These are phyloP conservation scores for Graphilbum fragrans DNA, from an alignment of 2,329 filamentous ascomycete species.

Conservation along the genomic window DNA sequence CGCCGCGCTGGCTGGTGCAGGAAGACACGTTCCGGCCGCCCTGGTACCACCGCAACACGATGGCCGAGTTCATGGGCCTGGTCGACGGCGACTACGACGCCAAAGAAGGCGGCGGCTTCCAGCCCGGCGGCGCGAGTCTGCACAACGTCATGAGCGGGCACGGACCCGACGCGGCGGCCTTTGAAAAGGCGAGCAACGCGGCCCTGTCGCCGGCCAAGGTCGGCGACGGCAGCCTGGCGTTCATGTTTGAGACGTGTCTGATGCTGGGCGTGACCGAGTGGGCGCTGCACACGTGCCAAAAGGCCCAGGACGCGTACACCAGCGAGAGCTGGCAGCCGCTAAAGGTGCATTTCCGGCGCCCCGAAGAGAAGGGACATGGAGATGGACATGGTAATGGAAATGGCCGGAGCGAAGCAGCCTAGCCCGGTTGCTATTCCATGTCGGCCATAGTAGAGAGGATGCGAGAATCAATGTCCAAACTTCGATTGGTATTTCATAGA, in stretches of 20 bases:
- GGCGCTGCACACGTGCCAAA: conserved; percentile 47
- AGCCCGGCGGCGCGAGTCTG: conserved; percentile 43
- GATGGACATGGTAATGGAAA: no score
- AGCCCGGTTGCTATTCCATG: no score
- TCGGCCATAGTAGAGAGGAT: no score
- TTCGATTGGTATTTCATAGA: no score
- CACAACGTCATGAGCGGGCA: conserved; percentile 63
- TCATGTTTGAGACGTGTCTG: conserved; percentile 56
- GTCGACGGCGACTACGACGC: conserved; percentile 47
- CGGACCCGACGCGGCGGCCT: conserved; percentile 44
- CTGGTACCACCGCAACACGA: conserved; percentile 59
- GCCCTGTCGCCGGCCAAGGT: conserved; percentile 41
- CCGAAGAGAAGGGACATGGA: no score
- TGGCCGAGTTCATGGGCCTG: conserved; percentile 52
- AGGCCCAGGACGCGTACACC: conserved; percentile 56
- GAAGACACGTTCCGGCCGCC: conserved; percentile 60
- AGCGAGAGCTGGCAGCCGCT: conserved; percentile 66
- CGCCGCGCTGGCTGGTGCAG: conserved; percentile 55
- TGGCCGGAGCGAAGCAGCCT: no score
- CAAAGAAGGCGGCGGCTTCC: conserved; percentile 45
- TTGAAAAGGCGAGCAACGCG: conserved; percentile 42
- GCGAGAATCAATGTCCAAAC: no score
- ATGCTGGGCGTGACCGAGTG: conserved; percentile 63
- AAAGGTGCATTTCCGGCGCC: neutral
- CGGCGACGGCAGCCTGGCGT: conserved; percentile 47